Conservation (phyloP, 2,329 filamentous ascomycete genomes). For the Apiospora rasikravindrae region DNA sequence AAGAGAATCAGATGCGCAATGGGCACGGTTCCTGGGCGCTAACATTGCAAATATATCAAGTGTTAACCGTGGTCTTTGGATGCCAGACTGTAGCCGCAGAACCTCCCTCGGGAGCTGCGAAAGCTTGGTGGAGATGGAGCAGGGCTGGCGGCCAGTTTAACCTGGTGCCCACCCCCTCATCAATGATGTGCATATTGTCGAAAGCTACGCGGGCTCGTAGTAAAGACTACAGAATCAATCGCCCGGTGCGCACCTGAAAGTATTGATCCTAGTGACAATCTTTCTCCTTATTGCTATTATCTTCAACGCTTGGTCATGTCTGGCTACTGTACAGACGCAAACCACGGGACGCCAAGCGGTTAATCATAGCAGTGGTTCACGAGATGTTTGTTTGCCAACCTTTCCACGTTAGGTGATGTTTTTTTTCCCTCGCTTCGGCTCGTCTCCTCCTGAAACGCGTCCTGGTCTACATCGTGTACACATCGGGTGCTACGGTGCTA, state of each 20-base stretch:
- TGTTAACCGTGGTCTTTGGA: background rate
- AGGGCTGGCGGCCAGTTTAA: conserved; percentile 13
- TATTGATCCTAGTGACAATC: background rate
- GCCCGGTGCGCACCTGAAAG: background rate
- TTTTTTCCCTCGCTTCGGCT: conserved; percentile 24
- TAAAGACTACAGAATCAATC: background rate
- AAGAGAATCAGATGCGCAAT: background rate
- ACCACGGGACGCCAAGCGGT: background rate
- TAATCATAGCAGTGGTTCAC: background rate
- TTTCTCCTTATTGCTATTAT: too few relatives aligned
- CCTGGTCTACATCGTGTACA: conserved; percentile 18
- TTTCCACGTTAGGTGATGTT: background rate
- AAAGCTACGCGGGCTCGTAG: background rate
- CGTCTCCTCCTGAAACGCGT: conserved; percentile 31
- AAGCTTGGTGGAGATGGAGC: background rate
- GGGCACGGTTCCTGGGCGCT: background rate
- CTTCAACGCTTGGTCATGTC: background rate
- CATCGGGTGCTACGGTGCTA: conserved; percentile 10
- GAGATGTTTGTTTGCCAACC: background rate
- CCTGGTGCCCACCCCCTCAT: conserved; percentile 7
- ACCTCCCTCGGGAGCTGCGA: background rate
- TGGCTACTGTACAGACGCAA: background rate
- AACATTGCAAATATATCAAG: background rate
- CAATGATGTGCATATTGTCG: conserved; percentile 8
- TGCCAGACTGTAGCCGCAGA: conserved; percentile 5